phyloP scores from a whole-genome alignment of 75 land plant genomes.

The Pinus tabuliformis region DNA sequence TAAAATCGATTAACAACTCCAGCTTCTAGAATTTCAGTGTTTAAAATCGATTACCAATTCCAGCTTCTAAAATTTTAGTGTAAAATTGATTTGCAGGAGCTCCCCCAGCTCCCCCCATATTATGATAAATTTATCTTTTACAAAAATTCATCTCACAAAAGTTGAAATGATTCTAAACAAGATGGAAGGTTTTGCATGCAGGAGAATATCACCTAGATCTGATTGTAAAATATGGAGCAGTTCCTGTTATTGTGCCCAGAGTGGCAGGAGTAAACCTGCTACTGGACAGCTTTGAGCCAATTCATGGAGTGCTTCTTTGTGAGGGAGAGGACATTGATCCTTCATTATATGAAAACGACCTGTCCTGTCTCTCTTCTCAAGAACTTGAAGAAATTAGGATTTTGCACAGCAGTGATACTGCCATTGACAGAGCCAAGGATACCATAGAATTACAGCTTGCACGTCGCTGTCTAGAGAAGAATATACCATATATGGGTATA shows the following conservation, averaged over 20 bases:
- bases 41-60: no score
- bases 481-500: constrained; percentile 89
- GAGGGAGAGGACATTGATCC: constrained; percentile 98
- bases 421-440: constrained; percentile 82
- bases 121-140: no score
- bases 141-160: no score
- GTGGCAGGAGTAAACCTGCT: constrained; percentile 70
- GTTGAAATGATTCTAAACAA: no score
- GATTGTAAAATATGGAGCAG: constrained; percentile 88
- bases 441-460: constrained; percentile 80
- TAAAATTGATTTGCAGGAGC: no score
- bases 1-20: no score
- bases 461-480: constrained; percentile 74
- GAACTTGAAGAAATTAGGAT: constrained; percentile 51
- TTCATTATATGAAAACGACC: constrained; percentile 45
- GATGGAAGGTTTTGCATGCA: constrained; percentile 13
- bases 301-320: constrained; percentile 93
- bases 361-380: constrained; percentile 23
- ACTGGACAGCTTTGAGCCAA: constrained; percentile 88
- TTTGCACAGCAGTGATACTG: constrained; percentile 78
- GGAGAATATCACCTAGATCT: constrained; percentile 98
- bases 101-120: no score
- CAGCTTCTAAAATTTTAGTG: no score
- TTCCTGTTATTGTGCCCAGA: constrained; percentile 88
- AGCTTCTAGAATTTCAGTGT: no score